A percentile compares a stretch with the other conserved stretches of the same genome.
Evolutionary conservation across 345 rosid genomes (phyloP).

Genomic region (Gynandropsis gynandra): DNA sequence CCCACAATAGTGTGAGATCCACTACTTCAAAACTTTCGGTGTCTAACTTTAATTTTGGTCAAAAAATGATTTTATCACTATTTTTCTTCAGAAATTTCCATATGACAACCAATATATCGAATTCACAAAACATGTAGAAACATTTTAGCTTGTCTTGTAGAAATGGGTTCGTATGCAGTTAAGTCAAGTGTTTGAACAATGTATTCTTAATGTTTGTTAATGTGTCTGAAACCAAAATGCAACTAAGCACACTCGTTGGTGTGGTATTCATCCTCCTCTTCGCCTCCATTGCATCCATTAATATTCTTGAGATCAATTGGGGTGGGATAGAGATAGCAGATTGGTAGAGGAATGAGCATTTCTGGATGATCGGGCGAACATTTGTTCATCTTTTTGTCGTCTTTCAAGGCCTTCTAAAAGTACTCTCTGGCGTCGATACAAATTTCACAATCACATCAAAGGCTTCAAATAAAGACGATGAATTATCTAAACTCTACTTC

Average conservation of each 20-base stretch:
- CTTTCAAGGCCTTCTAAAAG: slow-evolving; percentile 94
- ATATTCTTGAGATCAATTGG: slow-evolving; percentile 93
- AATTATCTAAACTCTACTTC: slow-evolving; percentile 84
- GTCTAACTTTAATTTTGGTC: too few relatives aligned
- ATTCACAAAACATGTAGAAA: too few relatives aligned
- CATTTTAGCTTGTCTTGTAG: too few relatives aligned
- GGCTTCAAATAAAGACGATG: slow-evolving; percentile 90
- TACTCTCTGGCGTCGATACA: slow-evolving; percentile 94
- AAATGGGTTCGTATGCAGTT: too few relatives aligned
- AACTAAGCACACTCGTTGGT: slow-evolving; percentile 97
- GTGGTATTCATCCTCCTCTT: slow-evolving; percentile 97
- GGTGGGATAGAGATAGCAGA: slow-evolving; percentile 90
- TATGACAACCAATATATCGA: too few relatives aligned
- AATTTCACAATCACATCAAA: slow-evolving; percentile 96
- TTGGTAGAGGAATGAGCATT: slow-evolving; percentile 99
- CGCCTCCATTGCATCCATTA: slow-evolving; percentile 71
- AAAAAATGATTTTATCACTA: too few relatives aligned
- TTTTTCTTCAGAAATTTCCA: too few relatives aligned
- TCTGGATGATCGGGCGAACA: slow-evolving; percentile 99
- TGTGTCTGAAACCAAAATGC: slow-evolving; percentile 23
- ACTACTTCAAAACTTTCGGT: too few relatives aligned
- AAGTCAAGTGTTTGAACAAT: too few relatives aligned
- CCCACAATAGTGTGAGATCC: too few relatives aligned
- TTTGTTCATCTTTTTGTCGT: slow-evolving; percentile 97
- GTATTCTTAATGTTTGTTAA: neutral